Conservation (phyloP, 495 filamentous ascomycete species). For the Tuber borchii region DNA sequence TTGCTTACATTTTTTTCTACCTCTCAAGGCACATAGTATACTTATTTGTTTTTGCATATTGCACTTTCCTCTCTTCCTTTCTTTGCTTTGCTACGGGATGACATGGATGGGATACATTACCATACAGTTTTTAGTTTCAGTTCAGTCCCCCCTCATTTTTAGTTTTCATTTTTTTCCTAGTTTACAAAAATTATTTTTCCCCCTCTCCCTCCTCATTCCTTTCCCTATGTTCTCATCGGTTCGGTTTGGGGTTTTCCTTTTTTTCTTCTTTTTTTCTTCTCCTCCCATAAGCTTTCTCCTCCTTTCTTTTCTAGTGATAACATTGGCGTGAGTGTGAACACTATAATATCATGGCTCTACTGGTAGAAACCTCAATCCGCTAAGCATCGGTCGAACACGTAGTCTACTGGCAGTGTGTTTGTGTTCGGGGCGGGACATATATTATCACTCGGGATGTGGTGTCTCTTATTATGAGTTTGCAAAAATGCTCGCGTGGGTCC, state of each 20-base stretch:
- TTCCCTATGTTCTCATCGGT: background rate
- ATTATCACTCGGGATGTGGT: background rate
- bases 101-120: conserved; percentile 2
- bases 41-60: background rate
- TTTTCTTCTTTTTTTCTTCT: background rate
- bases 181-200: background rate
- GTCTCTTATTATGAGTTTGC: background rate
- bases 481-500: background rate
- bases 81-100: background rate
- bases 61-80: background rate
- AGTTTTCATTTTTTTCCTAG: conserved; percentile 3
- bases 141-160: background rate
- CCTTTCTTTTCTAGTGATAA: background rate
- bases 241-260: background rate
- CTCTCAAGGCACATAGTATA: background rate
- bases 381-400: background rate
- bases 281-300: too few species aligned
- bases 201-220: background rate
- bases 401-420: background rate
- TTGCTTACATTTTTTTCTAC: background rate
- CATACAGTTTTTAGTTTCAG: conserved; percentile 3
- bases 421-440: background rate
- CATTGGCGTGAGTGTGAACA: conserved; percentile 1
- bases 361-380: background rate
- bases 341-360: background rate